These are phyloP conservation scores for Neurospora pannonica DNA, from an alignment of 495 filamentous ascomycete species.

Conservation along the genomic window DNA sequence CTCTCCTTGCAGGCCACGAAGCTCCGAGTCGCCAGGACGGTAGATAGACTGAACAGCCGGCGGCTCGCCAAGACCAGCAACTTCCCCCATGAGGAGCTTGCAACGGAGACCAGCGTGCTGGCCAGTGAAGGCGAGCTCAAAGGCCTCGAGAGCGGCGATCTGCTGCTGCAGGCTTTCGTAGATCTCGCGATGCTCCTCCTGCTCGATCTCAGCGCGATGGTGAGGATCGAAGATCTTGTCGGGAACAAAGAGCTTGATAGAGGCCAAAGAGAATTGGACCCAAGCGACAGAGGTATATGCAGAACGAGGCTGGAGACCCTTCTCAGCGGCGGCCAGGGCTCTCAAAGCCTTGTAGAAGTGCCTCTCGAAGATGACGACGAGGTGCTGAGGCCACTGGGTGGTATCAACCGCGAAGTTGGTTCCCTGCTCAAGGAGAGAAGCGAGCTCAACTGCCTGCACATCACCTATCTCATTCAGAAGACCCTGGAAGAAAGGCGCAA, in stretches of 20 bases:
- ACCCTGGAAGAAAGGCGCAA: conserved; percentile 7
- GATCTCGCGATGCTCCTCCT: conserved; percentile 51
- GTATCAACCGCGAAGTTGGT: conserved; percentile 2
- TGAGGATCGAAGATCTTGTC: conserved; percentile 82
- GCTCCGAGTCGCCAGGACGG: conserved; percentile 56
- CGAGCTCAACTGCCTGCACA: conserved; percentile 9
- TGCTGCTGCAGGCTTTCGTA: conserved; percentile 44
- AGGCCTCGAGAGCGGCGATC: conserved; percentile 50
- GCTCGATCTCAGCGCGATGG: conserved; percentile 61
- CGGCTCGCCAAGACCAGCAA: conserved; percentile 52
- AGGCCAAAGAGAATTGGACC: conserved; percentile 54
- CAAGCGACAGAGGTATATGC: conserved; percentile 47
- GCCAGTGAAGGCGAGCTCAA: conserved; percentile 60
- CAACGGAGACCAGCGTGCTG: conserved; percentile 53
- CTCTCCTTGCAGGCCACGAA: conserved; percentile 69
- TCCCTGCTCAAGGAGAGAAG: conserved; percentile 14
- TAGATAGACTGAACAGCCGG: conserved; percentile 49
- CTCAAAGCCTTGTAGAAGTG: conserved; percentile 34
- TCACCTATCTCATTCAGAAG: conserved; percentile 2
- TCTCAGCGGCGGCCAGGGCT: conserved; percentile 22
- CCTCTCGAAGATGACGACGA: conserved; percentile 19
- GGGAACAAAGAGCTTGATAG: conserved; percentile 73
- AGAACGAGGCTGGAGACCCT: conserved; percentile 14
- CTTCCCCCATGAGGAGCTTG: conserved; percentile 48
- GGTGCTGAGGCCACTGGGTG: conserved; percentile 10